Evolutionary conservation across 2,329 filamentous ascomycete species (phyloP).

Genomic region (Aotearoamyces nothofagi): DNA sequence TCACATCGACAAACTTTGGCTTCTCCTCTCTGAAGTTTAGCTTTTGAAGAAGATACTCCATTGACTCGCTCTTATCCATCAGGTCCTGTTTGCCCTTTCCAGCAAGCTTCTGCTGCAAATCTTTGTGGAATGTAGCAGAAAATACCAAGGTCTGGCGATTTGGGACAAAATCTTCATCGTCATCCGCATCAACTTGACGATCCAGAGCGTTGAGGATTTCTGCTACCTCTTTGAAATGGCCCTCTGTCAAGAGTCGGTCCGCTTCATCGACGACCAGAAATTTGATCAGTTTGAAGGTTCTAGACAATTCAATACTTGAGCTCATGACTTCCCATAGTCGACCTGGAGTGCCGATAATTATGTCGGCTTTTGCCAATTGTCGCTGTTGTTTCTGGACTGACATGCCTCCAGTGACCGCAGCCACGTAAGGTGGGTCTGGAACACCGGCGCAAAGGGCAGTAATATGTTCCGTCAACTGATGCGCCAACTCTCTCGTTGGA

Average conservation of each 20-base stretch:
- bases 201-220: constrained; percentile 77
- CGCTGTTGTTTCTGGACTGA: constrained; percentile 93
- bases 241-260: constrained; percentile 78
- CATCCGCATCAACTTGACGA: constrained; percentile 34
- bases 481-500: constrained; percentile 83
- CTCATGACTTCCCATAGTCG: constrained; percentile 89
- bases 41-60: constrained; percentile 85
- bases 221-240: constrained; percentile 88
- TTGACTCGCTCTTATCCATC: constrained; percentile 61
- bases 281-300: constrained; percentile 54
- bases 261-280: constrained; percentile 92
- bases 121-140: constrained; percentile 89
- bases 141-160: constrained; percentile 83
- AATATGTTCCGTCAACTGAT: constrained; percentile 78
- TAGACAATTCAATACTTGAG: constrained; percentile 52
- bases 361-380: constrained; percentile 68
- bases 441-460: constrained; percentile 53
- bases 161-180: constrained; percentile 31
- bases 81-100: constrained; percentile 50
- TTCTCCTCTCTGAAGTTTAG: constrained; percentile 74
- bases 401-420: constrained; percentile 79
- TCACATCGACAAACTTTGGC: constrained; percentile 85
- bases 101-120: constrained; percentile 77
- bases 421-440: constrained; percentile 52
- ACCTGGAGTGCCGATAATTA: constrained; percentile 87